A percentile compares a stretch with the other conserved stretches of the same genome.
Conservation (phyloP, 2,329 filamentous ascomycete genomes). For the Ceratocystis diversiconidia region DNA sequence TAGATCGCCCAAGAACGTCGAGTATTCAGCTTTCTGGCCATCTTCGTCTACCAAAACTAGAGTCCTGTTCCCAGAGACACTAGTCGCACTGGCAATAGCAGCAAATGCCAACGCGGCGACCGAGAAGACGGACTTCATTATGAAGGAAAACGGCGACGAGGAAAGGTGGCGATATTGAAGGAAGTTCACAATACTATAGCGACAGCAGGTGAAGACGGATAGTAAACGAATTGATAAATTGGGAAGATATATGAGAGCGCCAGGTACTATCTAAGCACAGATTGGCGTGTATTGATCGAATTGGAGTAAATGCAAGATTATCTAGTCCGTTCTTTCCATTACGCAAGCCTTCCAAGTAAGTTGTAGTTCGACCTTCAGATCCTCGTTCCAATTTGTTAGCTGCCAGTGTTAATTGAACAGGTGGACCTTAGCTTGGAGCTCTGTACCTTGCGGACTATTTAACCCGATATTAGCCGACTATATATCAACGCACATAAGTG, state of each 20-base stretch:
- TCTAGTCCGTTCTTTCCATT: not conserved
- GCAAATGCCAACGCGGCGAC: slow-evolving; percentile 53
- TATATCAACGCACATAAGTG: not conserved
- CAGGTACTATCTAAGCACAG: not conserved
- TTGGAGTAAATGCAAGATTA: not conserved
- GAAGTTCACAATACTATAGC: slow-evolving; percentile 18
- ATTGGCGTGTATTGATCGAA: not conserved
- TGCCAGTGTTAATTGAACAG: slow-evolving; percentile 1
- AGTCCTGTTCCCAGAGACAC: slow-evolving; percentile 63
- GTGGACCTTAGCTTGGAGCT: not conserved
- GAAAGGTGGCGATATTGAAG: slow-evolving; percentile 12
- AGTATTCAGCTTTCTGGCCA: slow-evolving; percentile 68
- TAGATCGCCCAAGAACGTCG: slow-evolving; percentile 63
- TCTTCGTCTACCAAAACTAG: slow-evolving; percentile 77
- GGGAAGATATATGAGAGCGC: too few species aligned
- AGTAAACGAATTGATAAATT: not conserved
- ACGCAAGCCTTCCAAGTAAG: not conserved
- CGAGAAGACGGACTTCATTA: slow-evolving; percentile 63
- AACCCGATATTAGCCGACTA: not conserved
- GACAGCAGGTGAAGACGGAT: not conserved
- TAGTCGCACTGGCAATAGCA: slow-evolving; percentile 58
- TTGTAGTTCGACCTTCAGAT: not conserved
- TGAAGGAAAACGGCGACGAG: slow-evolving; percentile 23
- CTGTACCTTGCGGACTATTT: not conserved
- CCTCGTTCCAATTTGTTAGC: not conserved